Conservation (phyloP, 202 grass and related monocot species). For the Setaria italica region DNA sequence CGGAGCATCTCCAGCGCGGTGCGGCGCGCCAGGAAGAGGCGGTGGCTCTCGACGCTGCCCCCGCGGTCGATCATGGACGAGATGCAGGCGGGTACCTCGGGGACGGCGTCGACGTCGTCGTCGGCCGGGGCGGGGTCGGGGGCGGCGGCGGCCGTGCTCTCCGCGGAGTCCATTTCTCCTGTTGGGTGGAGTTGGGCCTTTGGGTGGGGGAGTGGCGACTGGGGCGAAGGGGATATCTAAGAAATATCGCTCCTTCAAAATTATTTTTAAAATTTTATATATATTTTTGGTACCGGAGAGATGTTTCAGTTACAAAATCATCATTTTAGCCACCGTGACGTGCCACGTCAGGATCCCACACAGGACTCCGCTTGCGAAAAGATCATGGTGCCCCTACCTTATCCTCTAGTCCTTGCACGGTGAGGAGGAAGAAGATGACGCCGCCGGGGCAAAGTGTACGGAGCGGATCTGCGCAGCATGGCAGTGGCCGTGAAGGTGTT, state of each 20-base stretch:
- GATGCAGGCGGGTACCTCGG: slow-evolving; percentile 58
- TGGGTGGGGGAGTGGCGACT: too few species aligned
- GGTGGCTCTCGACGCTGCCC: slow-evolving; percentile 68
- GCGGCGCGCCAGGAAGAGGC: slow-evolving; percentile 84
- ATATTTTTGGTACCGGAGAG: too few species aligned
- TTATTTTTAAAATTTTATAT: too few species aligned
- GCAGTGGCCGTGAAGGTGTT: slow-evolving; percentile 57
- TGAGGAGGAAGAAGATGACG: too few species aligned
- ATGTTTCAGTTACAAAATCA: too few species aligned
- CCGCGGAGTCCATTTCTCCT: neutral
- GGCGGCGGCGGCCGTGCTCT: neutral
- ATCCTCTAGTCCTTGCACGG: too few species aligned
- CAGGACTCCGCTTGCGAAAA: too few species aligned
- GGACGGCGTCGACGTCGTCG: slow-evolving; percentile 13
- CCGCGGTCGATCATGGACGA: slow-evolving; percentile 61
- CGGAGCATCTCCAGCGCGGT: slow-evolving; percentile 94
- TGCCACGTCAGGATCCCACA: too few species aligned
- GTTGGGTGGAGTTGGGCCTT: neutral
- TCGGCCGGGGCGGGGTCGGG: neutral
- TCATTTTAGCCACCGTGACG: too few species aligned
- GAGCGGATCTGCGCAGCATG: slow-evolving; percentile 40
- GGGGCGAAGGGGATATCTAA: too few species aligned
- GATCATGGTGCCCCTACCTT: too few species aligned
- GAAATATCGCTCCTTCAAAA: too few species aligned
- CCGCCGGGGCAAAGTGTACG: slow-evolving; percentile 53